Conservation (phyloP, 805 yeast species). For the Myxozyma monticola region DNA sequence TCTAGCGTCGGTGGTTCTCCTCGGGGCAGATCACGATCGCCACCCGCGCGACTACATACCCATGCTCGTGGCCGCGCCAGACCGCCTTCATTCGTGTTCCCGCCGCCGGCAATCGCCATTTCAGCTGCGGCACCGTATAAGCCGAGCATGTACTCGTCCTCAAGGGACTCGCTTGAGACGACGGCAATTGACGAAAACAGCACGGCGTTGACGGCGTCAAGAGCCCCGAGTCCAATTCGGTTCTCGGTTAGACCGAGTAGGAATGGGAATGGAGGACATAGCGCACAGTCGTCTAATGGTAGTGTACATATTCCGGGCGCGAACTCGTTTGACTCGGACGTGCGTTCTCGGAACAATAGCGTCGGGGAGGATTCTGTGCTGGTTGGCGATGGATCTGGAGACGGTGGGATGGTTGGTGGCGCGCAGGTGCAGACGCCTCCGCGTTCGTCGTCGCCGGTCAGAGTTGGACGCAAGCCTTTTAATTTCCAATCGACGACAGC, state of each 20-base stretch:
- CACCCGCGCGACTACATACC: conserved; percentile 1
- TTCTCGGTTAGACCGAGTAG: conserved; percentile 12
- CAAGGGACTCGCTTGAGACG: conserved; percentile 23
- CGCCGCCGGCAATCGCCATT: conserved; percentile 11
- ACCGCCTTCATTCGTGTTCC: conserved; percentile 16
- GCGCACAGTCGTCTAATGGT: too few relatives aligned
- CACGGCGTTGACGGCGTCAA: conserved; percentile 4
- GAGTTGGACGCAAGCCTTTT: conserved; percentile 28
- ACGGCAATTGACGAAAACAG: conserved; percentile 27
- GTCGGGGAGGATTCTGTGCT: too few relatives aligned
- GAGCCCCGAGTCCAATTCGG: conserved; percentile 24
- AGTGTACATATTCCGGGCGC: too few relatives aligned
- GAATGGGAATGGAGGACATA: too few relatives aligned
- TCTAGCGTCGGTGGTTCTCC: background rate
- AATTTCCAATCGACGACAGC: conserved; percentile 44
- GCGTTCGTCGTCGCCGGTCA: conserved; percentile 24
- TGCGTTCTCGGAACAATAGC: too few relatives aligned
- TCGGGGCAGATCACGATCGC: conserved; percentile 2
- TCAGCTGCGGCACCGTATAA: conserved; percentile 17
- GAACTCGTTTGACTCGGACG: too few relatives aligned
- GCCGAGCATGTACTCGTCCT: conserved; percentile 11
- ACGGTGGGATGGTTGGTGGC: too few relatives aligned
- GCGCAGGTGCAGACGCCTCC: conserved; percentile 5
- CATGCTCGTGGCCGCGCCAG: conserved; percentile 5
- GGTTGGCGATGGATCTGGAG: too few relatives aligned